phyloP scores from a whole-genome alignment of 371 early-diverging fungal species.

The Rhizomucor pusillus region DNA sequence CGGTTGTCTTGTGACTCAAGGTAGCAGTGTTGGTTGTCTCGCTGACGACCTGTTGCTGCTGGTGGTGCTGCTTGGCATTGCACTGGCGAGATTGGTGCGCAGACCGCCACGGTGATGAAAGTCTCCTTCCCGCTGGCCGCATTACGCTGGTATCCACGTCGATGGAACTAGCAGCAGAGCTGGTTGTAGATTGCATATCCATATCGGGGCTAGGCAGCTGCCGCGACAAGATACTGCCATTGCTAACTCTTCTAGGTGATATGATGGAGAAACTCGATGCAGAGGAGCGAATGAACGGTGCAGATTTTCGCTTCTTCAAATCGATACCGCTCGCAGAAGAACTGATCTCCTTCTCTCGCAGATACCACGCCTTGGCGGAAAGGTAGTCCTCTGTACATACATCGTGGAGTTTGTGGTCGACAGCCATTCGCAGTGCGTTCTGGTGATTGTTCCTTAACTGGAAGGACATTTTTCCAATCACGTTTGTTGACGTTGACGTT shows the following conservation, averaged over 20 bases:
- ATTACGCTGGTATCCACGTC: constrained; percentile 1
- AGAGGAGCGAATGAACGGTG: constrained; percentile 37
- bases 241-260: constrained; percentile 17
- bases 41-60: not conserved
- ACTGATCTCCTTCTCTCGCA: constrained; percentile 22
- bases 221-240: constrained; percentile 9
- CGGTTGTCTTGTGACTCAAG: not conserved
- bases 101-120: not conserved
- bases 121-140: not conserved
- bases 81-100: not conserved
- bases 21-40: no score
- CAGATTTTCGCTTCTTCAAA: constrained; percentile 29
- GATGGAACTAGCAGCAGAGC: constrained; percentile 9
- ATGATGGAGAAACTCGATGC: constrained; percentile 40
- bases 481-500: constrained; percentile 14
- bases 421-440: constrained; percentile 32
- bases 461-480: constrained; percentile 42
- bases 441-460: constrained; percentile 40
- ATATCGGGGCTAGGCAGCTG: not conserved
- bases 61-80: not conserved
- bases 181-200: constrained; percentile 12
- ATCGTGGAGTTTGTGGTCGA: constrained; percentile 45
- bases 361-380: constrained; percentile 38
- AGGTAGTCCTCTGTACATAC: constrained; percentile 47
- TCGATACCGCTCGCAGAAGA: constrained; percentile 2